Evolutionary conservation across 2,329 filamentous ascomycete genomes (phyloP), one percentile per base, ranked within the genome.

Genomic region (Purpureocillium lavendulum): DNA sequence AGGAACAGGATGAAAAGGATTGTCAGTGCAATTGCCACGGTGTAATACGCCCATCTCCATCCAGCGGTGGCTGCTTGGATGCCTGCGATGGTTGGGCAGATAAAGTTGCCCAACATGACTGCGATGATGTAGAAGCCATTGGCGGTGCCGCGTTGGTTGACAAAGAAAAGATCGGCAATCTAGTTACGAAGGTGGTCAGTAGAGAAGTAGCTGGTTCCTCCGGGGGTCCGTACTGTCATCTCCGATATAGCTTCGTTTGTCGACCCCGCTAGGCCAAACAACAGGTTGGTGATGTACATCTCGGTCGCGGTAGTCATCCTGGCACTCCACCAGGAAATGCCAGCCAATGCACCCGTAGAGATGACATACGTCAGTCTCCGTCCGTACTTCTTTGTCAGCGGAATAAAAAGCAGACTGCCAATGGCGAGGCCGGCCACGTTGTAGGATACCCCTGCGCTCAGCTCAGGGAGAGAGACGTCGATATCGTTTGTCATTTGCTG

Each of bases 241-340:
- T 65, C 59, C 0, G 55, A 55, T 12, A 60, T 55, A 1, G 59
- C 57, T 33, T 66, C 62, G n/a, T 65, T 65, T 1, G 59, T 57
- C 3, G 62, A 58, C 4, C 60, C 61, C 2, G 60, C 57, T 13
- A 66, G 39, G 0, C 64, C 62, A 7, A 54, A 53, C 0, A 60
- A 41, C 0, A 57, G 14, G 17, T 51, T 50, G 4, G 48, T 53
- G 2, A 49, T 4, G 11, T 52, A 51, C n/a, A 59, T 17, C 30
- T 59, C 51, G 3, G 42, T 15, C 17, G 45, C 37, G 2, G 41
- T 45, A 2, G 38, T 30, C 43, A 56, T 58, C 2, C 41, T 38
- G 0, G 35, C 39, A 33, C 13, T 49, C 57, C 44, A 60, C 43
- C 45, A 49, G 7, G 44, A 35, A 0, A 46, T 47, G 4, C 47